Evolutionary conservation across 768 basidiomycete species (phyloP).

Genomic region (Lactarius sanguifluus): DNA sequence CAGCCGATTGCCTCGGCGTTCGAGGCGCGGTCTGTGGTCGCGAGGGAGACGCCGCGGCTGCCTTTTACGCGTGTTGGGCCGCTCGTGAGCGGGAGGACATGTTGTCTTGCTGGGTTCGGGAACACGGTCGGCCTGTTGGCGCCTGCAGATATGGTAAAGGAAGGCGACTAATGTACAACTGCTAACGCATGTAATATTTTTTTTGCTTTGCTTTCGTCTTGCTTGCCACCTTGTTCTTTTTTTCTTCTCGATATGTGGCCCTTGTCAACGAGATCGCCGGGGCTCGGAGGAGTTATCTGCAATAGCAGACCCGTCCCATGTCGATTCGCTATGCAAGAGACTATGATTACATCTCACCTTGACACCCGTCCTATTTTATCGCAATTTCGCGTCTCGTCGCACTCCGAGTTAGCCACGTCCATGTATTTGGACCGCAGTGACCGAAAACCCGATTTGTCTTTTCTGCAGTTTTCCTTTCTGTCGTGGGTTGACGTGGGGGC

Average conservation of each 20-base stretch:
- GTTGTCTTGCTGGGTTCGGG: slow-evolving; percentile 29
- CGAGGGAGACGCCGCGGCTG: slow-evolving; percentile 24
- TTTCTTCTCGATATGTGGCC: neutral
- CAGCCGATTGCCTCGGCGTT: slow-evolving; percentile 26
- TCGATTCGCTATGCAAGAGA: no score
- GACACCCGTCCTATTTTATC: no score
- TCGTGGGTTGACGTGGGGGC: no score
- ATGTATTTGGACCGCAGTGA: no score
- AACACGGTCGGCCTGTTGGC: slow-evolving; percentile 29
- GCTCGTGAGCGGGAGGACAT: slow-evolving; percentile 25
- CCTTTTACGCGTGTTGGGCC: slow-evolving; percentile 30
- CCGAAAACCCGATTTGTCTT: no score
- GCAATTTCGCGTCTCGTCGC: no score
- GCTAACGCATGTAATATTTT: neutral
- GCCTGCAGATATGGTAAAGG: slow-evolving; percentile 5
- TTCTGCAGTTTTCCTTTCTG: no score
- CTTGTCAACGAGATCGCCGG: neutral
- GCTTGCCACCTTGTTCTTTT: neutral
- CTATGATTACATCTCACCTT: no score
- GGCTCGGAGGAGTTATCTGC: neutral
- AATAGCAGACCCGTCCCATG: neutral
- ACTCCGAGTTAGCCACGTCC: no score
- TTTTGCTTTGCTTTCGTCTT: neutral
- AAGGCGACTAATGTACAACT: slow-evolving; percentile 1
- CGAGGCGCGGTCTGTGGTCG: neutral